Evolutionary conservation across 192 early-diverging fungal species (phyloP).

Genomic region (Coemansia biformis): DNA sequence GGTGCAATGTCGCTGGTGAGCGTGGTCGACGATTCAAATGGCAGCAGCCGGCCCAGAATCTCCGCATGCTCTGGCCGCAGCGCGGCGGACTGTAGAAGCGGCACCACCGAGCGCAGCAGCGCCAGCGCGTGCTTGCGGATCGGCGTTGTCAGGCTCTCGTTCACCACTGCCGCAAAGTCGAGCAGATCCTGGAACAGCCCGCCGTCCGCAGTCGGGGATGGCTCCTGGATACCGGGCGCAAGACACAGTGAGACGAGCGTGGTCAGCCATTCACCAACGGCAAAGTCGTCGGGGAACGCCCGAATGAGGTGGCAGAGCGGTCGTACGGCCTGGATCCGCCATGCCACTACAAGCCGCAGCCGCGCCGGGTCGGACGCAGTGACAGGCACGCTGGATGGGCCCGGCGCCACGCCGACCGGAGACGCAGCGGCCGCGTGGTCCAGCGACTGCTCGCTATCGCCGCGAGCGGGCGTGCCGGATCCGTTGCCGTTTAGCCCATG

Average conservation of each 20-base stretch:
- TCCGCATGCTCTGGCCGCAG: conserved; percentile 3
- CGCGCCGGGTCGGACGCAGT: not conserved
- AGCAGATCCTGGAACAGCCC: conserved; percentile 15
- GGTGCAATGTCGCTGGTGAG: conserved; percentile 20
- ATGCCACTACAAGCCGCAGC: conserved; percentile 15
- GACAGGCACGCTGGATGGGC: not conserved
- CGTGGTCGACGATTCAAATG: conserved; percentile 26
- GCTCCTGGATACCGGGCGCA: conserved; percentile 15
- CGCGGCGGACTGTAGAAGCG: too few relatives aligned
- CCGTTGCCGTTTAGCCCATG: too few relatives aligned
- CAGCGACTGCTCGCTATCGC: too few relatives aligned
- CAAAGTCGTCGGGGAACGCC: conserved; percentile 40
- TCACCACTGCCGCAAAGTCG: conserved; percentile 37
- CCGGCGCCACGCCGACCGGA: too few relatives aligned
- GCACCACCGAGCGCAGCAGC: conserved; percentile 10
- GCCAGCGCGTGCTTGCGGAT: conserved; percentile 37
- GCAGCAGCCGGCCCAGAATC: conserved; percentile 31
- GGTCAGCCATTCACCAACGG: conserved; percentile 36
- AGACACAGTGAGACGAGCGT: conserved; percentile 35
- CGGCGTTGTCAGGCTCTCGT: conserved; percentile 27
- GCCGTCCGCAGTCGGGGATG: not conserved
- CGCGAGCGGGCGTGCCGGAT: too few relatives aligned
- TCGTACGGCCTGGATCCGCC: conserved; percentile 28
- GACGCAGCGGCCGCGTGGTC: too few relatives aligned
- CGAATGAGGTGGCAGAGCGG: conserved; percentile 34